A percentile compares a stretch with the other conserved stretches of the same genome.
Evolutionary conservation across 2,329 filamentous ascomycete species (phyloP).

Genomic region (Aspergillus clavatus): DNA sequence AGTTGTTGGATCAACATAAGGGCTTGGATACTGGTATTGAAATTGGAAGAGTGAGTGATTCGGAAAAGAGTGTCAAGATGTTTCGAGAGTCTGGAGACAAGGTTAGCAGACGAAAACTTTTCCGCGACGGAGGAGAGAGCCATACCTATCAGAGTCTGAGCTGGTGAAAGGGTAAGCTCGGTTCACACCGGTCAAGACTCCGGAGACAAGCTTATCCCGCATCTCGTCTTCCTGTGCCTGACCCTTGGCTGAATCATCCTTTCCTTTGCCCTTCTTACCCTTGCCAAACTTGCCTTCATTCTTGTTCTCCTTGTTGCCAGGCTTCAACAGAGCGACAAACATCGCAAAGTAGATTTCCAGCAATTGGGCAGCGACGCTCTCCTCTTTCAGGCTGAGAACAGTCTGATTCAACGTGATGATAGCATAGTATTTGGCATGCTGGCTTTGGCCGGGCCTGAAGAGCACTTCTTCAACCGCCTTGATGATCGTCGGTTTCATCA

Average conservation of each 20-base stretch:
- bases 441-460: constrained; percentile 78
- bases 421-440: constrained; percentile 89
- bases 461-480: constrained; percentile 82
- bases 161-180: constrained; percentile 90
- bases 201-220: constrained; percentile 86
- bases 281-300: constrained; percentile 34
- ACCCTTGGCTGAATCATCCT: constrained; percentile 36
- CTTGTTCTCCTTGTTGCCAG: constrained; percentile 40
- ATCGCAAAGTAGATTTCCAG: constrained; percentile 88
- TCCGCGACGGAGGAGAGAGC: constrained; percentile 1
- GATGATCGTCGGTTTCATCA: constrained; percentile 89
- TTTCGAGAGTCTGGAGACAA: constrained; percentile 62
- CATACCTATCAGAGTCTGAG: constrained; percentile 68
- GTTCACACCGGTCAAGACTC: constrained; percentile 89
- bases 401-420: constrained; percentile 97
- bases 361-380: constrained; percentile 71
- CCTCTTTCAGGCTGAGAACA: constrained; percentile 79
- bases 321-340: constrained; percentile 78
- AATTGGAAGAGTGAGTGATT: constrained; percentile 96
- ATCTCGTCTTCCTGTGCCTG: constrained; percentile 60
- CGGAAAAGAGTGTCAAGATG: constrained; percentile 92
- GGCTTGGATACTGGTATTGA: constrained; percentile 96
- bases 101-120: constrained; percentile 13
- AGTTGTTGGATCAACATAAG: constrained; percentile 93
- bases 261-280: constrained; percentile 43